These are phyloP conservation scores for Colletotrichum lupini DNA, from an alignment of 2,329 filamentous ascomycete species.

Conservation along the genomic window DNA sequence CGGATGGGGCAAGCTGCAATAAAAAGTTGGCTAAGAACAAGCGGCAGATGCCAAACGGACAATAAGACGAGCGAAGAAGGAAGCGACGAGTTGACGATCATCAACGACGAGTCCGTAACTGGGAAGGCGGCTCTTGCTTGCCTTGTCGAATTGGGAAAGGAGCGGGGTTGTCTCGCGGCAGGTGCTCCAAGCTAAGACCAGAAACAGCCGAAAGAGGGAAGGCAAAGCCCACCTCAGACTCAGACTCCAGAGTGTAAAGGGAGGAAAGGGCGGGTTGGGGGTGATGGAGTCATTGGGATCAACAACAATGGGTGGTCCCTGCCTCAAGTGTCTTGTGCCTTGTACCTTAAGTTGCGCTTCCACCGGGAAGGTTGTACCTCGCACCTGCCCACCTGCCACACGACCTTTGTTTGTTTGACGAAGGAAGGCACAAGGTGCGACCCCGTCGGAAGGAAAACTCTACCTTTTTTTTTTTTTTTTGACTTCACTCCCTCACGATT, in stretches of 20 bases:
- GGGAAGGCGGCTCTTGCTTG: background rate
- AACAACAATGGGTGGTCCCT: conserved; percentile 15
- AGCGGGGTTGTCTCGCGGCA: background rate
- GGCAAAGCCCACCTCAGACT: too few species aligned
- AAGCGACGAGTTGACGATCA: background rate
- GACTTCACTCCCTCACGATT: background rate
- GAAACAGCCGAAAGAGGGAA: background rate
- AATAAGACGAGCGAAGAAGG: background rate
- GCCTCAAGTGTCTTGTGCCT: conserved; percentile 1
- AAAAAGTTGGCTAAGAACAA: too few species aligned
- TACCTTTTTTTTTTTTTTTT: background rate
- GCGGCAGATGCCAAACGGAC: background rate
- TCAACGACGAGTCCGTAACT: background rate
- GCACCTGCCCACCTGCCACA: conserved; percentile 16
- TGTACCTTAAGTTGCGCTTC: background rate
- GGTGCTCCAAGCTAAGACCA: background rate
- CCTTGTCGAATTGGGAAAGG: background rate
- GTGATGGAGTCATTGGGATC: background rate
- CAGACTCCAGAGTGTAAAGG: background rate
- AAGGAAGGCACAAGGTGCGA: background rate
- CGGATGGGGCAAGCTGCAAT: background rate
- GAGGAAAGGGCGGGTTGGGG: background rate
- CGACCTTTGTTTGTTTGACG: conserved; percentile 5
- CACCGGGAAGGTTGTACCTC: conserved; percentile 20
- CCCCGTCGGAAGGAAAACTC: background rate